Evolutionary conservation across 306 rosid genomes (phyloP).

Genomic region (Malus fusca): DNA sequence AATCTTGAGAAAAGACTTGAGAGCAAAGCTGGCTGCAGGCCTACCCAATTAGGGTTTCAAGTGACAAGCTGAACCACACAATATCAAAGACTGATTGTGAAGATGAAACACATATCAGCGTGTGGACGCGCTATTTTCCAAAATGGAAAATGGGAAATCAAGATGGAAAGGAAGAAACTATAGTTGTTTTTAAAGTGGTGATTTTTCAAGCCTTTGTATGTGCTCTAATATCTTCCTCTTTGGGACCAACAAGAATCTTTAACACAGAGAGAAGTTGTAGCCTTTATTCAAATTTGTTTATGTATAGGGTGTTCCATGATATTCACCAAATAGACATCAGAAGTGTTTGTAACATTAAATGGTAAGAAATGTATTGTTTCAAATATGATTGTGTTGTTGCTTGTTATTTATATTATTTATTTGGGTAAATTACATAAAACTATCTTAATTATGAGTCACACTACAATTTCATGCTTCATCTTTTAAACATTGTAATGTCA

Average conservation of each 20-base stretch:
- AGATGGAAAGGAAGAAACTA: background rate
- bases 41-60: constrained; percentile 20
- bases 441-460: no score
- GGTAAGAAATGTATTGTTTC: background rate
- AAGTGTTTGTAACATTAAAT: background rate
- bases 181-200: background rate
- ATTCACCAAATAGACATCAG: background rate
- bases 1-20: constrained; percentile 61
- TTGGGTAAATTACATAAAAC: no score
- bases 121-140: background rate
- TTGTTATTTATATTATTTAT: no score
- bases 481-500: no score
- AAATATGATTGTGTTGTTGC: background rate
- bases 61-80: background rate
- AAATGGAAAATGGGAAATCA: background rate
- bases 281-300: constrained; percentile 1
- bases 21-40: constrained; percentile 34
- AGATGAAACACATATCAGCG: background rate
- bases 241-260: background rate
- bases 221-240: background rate
- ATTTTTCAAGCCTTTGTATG: constrained; percentile 1
- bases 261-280: background rate
- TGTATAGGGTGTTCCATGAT: background rate
- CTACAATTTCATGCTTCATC: no score
- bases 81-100: background rate